Percentiles rank a stretch among this genome's conserved stretches.
Conservation (phyloP, 305 asterid genomes). For the Stenogyne calaminthoides region DNA sequence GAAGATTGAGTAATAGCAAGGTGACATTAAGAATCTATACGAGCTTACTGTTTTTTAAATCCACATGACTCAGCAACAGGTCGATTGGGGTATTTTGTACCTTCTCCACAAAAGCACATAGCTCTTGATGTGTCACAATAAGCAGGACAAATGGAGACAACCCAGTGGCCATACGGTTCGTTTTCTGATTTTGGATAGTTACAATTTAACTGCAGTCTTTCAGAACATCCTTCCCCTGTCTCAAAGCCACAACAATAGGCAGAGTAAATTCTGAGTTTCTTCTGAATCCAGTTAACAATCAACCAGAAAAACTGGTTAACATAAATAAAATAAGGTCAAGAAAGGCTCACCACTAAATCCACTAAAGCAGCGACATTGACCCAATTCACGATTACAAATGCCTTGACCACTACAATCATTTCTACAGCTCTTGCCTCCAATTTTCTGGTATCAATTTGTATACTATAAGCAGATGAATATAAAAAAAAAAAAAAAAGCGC, state of each 20-base stretch:
- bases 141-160: constrained; percentile 87
- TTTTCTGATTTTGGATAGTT: constrained; percentile 61
- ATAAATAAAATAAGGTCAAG: constrained; percentile 25
- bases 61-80: constrained; percentile 91
- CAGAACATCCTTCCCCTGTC: constrained; percentile 88
- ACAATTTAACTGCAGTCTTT: constrained; percentile 67
- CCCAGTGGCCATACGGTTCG: constrained; percentile 84
- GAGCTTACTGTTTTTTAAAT: constrained; percentile 70
- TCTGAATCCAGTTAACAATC: not conserved
- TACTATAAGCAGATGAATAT: constrained; percentile 25
- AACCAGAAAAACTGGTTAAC: not conserved
- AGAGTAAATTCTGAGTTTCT: not conserved
- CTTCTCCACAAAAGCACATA: constrained; percentile 98
- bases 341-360: constrained; percentile 79
- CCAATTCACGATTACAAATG: constrained; percentile 78
- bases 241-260: constrained; percentile 26
- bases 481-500: constrained; percentile 16
- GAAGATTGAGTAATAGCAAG: constrained; percentile 5
- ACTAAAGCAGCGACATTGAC: constrained; percentile 93
- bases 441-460: constrained; percentile 55
- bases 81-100: constrained; percentile 93
- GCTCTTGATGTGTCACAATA: constrained; percentile 87
- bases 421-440: constrained; percentile 82
- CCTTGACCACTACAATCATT: constrained; percentile 83
- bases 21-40: constrained; percentile 15